These are phyloP conservation scores for Tremella mesenterica DNA, from an alignment of 768 basidiomycete genomes.

Conservation along the genomic window DNA sequence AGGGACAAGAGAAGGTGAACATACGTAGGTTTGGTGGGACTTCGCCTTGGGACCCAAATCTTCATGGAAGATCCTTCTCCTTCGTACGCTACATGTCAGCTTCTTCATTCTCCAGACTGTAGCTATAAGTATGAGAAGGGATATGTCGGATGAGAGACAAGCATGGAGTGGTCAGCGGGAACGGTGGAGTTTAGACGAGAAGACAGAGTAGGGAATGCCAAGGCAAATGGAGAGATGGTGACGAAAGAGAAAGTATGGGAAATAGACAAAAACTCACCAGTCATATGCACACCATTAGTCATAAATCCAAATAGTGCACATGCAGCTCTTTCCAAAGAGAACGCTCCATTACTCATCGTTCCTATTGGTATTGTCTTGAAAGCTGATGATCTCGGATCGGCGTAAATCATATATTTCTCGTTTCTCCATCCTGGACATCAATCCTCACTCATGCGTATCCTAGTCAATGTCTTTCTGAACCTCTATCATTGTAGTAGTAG, in stretches of 20 bases:
- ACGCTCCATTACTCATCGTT: constrained; percentile 48
- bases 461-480: not conserved
- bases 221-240: too few relatives aligned
- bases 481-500: too few relatives aligned
- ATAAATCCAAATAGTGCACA: constrained; percentile 80
- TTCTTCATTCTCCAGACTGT: not conserved
- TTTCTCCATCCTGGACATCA: constrained; percentile 66
- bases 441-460: constrained; percentile 47
- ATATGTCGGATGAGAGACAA: too few relatives aligned
- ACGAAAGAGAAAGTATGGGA: not conserved
- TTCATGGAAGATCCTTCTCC: constrained; percentile 47
- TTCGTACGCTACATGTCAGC: constrained; percentile 33
- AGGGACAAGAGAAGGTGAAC: constrained; percentile 43
- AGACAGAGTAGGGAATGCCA: too few relatives aligned
- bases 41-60: constrained; percentile 81
- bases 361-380: not conserved
- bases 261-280: constrained; percentile 37
- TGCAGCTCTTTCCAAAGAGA: constrained; percentile 82
- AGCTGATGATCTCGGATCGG: constrained; percentile 23
- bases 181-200: too few relatives aligned
- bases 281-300: constrained; percentile 90
- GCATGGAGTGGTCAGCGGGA: too few relatives aligned
- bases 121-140: too few relatives aligned
- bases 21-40: constrained; percentile 80
- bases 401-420: constrained; percentile 62